Evolutionary conservation across 2,329 filamentous ascomycete genomes (phyloP), one percentile per base, ranked within the genome.

Genomic region (Leptoxyphium fumago): DNA sequence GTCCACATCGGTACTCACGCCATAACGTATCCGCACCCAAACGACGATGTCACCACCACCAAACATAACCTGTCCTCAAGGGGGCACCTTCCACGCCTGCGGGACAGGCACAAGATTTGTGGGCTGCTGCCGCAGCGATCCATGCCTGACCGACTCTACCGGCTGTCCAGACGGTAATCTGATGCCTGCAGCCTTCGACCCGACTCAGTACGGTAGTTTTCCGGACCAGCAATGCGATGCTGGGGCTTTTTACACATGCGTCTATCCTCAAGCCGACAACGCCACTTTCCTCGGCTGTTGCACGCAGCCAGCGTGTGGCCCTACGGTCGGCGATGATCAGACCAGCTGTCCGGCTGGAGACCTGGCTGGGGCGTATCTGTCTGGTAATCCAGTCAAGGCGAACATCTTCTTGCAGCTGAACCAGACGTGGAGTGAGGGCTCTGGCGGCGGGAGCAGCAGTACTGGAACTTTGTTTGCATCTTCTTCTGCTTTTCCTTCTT

Each of bases 121-220:
- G 8, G 41, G 41, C 9, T 43, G 41, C 15, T 43, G 41, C 28
- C 11, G 17, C 14, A 43, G 29, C 28, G 32, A 43, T 10, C 13
- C 41, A 11, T 43, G 41, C 17, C 5, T 15, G 13, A 9, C 32
- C 32, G 41, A 32, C 18, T 13, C 32, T 3, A 36, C 32, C 32
- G 41, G 41, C 13, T 43, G 41, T 36, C 41, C 41, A 38, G 30
- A 11, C 38, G 41, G 41, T 8, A 43, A 43, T 38, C 28, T 43
- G 11, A 21, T 38, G n/a, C 41, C 41, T n/a, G 32, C 41, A 29
- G 38, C 30, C 30, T 43, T 43, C 26, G 38, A 43, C 28, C 29
- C 30, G 15, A 14, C 41, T 18, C 38, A 17, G 17, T 43, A 43
- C 28, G 41, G 41, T 11, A 38, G 28, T 7, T 38, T 43, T 15